Percentiles rank a stretch among this genome's conserved stretches.
Conservation (phyloP, 805 yeast genomes). For the Schwanniomyces pseudopolymorphus region DNA sequence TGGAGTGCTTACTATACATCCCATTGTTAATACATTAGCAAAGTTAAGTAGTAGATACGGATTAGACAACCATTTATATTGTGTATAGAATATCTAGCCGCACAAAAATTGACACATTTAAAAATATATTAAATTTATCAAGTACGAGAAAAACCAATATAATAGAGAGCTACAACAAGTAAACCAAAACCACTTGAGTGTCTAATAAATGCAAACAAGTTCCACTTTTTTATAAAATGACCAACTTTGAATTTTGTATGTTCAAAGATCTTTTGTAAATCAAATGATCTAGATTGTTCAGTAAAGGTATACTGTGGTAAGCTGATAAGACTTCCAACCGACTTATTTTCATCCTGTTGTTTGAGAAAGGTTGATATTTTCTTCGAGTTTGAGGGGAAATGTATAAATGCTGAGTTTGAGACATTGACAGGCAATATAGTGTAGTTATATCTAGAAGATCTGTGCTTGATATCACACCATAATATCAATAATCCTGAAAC, state of each 20-base stretch:
- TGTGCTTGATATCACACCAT: constrained; percentile 28
- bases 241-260: constrained; percentile 1
- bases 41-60: not conserved
- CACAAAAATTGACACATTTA: constrained; percentile 15
- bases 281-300: not conserved
- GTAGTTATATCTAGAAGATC: constrained; percentile 25
- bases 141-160: constrained; percentile 21
- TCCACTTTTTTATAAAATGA: constrained; percentile 17
- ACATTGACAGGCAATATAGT: constrained; percentile 20
- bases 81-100: constrained; percentile 11
- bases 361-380: constrained; percentile 29
- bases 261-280: not conserved
- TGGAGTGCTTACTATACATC: constrained; percentile 61
- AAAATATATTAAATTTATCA: constrained; percentile 8
- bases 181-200: constrained; percentile 19
- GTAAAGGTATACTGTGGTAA: constrained; percentile 26
- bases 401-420: not conserved
- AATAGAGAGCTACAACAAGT: constrained; percentile 18
- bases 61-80: not conserved
- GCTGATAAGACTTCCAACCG: constrained; percentile 1
- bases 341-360: constrained; percentile 25
- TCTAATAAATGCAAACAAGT: constrained; percentile 15
- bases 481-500: constrained; percentile 27
- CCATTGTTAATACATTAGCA: constrained; percentile 45
- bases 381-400: constrained; percentile 15